A percentile compares a stretch with the other conserved stretches of the same genome.
These are phyloP conservation scores for Penicillium brevicompactum DNA, from an alignment of 2,329 filamentous ascomycete genomes.

Conservation along the genomic window DNA sequence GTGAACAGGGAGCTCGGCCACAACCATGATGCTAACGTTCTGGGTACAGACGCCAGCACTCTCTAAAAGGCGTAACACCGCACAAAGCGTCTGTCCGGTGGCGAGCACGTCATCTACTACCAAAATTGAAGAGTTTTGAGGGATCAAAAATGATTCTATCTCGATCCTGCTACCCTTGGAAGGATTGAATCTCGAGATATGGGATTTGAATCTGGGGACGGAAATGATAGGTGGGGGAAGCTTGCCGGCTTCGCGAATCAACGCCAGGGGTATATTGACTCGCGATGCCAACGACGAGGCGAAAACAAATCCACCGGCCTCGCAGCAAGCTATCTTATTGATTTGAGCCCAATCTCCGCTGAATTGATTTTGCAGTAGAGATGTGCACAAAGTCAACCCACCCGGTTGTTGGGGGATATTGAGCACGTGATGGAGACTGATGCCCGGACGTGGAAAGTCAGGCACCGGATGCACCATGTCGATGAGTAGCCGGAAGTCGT, in stretches of 20 bases:
- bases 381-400: constrained; percentile 55
- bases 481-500: constrained; percentile 50
- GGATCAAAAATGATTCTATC: constrained; percentile 50
- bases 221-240: constrained; percentile 60
- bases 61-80: constrained; percentile 52
- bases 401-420: constrained; percentile 54
- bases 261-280: constrained; percentile 47
- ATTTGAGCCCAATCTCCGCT: constrained; percentile 51
- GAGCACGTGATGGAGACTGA: constrained; percentile 63
- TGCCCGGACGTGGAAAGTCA: constrained; percentile 54
- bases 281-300: constrained; percentile 53
- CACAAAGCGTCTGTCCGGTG: constrained; percentile 57
- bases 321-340: constrained; percentile 54
- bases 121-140: constrained; percentile 48
- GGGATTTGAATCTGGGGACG: constrained; percentile 50
- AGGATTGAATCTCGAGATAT: constrained; percentile 54
- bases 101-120: constrained; percentile 64
- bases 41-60: constrained; percentile 46
- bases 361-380: constrained; percentile 53
- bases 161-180: constrained; percentile 48
- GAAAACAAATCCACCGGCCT: constrained; percentile 60
- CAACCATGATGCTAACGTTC: constrained; percentile 53
- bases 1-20: constrained; percentile 62
- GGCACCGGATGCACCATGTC: constrained; percentile 54
- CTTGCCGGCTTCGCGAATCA: constrained; percentile 61